Evolutionary conservation across 176 grass and related monocot genomes (phyloP).

Genomic region (Carex myosuroides): DNA sequence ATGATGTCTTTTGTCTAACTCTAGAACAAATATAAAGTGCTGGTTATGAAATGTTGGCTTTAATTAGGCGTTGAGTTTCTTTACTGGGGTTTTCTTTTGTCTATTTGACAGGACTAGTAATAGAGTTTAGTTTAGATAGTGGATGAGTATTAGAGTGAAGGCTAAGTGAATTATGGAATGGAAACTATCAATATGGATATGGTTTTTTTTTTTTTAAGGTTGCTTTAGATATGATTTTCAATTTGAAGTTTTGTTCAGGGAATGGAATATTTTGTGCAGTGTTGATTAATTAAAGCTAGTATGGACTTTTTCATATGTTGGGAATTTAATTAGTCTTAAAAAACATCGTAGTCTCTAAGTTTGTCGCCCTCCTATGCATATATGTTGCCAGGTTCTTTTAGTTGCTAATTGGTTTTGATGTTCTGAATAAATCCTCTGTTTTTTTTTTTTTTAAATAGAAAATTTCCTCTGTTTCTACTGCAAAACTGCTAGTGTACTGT

Average conservation of each 20-base stretch:
- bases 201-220: not conserved
- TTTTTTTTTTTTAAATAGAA: too few species aligned
- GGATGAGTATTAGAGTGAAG: not conserved
- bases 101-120: not conserved
- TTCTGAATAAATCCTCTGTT: not conserved
- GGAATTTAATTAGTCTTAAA: not conserved
- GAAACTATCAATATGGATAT: not conserved
- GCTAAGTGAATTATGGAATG: not conserved
- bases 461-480: not conserved
- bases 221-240: not conserved
- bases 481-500: not conserved
- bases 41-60: not conserved
- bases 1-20: not conserved
- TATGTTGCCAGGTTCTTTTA: not conserved
- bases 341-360: not conserved
- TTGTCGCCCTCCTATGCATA: not conserved
- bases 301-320: not conserved
- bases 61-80: not conserved
- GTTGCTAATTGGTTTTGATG: not conserved
- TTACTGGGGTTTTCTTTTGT: not conserved
- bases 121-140: not conserved
- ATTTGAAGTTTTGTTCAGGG: not conserved
- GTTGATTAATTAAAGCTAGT: not conserved
- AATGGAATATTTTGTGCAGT: too few species aligned
- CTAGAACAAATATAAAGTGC: not conserved